Percentiles rank a stretch among this genome's conserved stretches.
Conservation (phyloP, 257 asterid genomes). For the Solanum chaucha region DNA sequence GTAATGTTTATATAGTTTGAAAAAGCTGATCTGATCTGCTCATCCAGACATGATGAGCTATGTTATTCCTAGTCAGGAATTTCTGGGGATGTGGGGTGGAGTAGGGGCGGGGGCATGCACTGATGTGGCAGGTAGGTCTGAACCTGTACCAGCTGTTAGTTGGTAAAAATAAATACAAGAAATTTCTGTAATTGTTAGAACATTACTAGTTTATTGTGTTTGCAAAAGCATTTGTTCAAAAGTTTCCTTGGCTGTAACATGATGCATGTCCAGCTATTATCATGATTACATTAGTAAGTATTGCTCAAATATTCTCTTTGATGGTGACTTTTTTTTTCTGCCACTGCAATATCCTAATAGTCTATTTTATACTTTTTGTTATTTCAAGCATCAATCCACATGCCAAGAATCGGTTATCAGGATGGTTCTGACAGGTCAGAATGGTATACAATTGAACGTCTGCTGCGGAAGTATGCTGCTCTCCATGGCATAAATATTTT, state of each 20-base stretch:
- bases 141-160: background rate
- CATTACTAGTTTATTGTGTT: background rate
- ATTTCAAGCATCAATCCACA: slow-evolving; percentile 75
- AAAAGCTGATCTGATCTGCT: background rate
- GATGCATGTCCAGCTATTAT: background rate
- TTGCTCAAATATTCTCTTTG: background rate
- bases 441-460: slow-evolving; percentile 92
- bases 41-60: background rate
- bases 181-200: background rate
- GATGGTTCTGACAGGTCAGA: slow-evolving; percentile 69
- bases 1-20: background rate
- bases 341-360: background rate
- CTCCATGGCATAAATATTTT: slow-evolving; percentile 41
- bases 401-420: slow-evolving; percentile 87
- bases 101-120: background rate
- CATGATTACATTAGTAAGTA: background rate
- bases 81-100: background rate
- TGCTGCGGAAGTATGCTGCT: slow-evolving; percentile 72
- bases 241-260: background rate
- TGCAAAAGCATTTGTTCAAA: background rate
- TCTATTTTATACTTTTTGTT: background rate
- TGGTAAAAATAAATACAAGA: background rate
- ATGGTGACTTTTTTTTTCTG: background rate
- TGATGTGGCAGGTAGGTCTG: background rate
- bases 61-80: background rate